Conservation (phyloP, 1,284 basidiomycete species). For the Leccinum discolor region DNA sequence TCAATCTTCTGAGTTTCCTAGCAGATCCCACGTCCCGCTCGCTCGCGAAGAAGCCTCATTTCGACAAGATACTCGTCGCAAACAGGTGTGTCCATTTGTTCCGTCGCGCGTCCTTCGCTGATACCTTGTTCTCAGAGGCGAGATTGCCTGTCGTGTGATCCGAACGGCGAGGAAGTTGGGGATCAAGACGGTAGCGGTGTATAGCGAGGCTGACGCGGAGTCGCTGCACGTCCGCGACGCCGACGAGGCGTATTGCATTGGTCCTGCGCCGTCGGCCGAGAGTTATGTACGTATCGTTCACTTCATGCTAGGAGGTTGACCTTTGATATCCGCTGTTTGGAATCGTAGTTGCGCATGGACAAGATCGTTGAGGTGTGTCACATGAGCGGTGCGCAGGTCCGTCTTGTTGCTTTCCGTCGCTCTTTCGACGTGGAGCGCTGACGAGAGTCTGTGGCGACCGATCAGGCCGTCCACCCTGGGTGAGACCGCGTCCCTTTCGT, state of each 20-base stretch:
- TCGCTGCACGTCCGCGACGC: slow-evolving; percentile 83
- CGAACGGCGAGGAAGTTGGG: slow-evolving; percentile 88
- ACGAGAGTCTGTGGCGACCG: slow-evolving; percentile 2
- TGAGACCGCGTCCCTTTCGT: slow-evolving; percentile 30
- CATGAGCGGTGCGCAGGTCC: slow-evolving; percentile 82
- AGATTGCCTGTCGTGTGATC: slow-evolving; percentile 93
- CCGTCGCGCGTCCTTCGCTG: neutral
- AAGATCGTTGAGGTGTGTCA: slow-evolving; percentile 86
- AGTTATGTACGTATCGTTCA: slow-evolving; percentile 73
- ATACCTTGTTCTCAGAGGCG: slow-evolving; percentile 59
- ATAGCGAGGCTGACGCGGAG: slow-evolving; percentile 81
- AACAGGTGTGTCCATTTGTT: slow-evolving; percentile 58
- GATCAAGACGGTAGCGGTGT: slow-evolving; percentile 89
- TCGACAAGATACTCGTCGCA: slow-evolving; percentile 85
- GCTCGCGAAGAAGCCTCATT: slow-evolving; percentile 48
- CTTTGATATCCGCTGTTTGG: neutral
- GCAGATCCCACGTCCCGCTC: slow-evolving; percentile 3
- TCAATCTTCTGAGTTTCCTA: neutral
- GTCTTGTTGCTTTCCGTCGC: slow-evolving; percentile 11
- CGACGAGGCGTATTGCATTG: slow-evolving; percentile 95
- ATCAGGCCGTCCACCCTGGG: slow-evolving; percentile 81
- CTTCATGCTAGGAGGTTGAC: slow-evolving; percentile 3
- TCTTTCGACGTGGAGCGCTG: neutral
- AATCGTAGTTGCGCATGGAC: slow-evolving; percentile 77
- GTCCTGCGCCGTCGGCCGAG: slow-evolving; percentile 84